A percentile compares a stretch with the other conserved stretches of the same genome.
Evolutionary conservation across 148 eudicot genomes (phyloP).

Genomic region (Fagopyrum tataricum): DNA sequence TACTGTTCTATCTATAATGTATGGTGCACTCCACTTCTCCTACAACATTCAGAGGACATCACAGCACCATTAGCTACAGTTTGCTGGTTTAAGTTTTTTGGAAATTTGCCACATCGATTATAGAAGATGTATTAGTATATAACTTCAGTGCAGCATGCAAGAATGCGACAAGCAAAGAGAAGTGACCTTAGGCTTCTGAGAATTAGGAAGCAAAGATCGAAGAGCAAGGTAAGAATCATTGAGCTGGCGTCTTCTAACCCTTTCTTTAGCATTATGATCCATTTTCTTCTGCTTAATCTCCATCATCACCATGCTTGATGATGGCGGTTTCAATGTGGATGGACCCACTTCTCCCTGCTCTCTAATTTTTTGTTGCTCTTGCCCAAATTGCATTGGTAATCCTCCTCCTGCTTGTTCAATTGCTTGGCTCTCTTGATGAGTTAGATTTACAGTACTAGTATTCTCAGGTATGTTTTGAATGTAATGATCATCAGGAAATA

Average conservation of each 20-base stretch:
- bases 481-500: slow-evolving; percentile 6
- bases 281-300: slow-evolving; percentile 28
- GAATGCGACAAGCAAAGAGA: not conserved
- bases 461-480: not conserved
- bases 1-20: slow-evolving; percentile 39
- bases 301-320: slow-evolving; percentile 12
- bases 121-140: no score
- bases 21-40: slow-evolving; percentile 50
- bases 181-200: slow-evolving; percentile 39
- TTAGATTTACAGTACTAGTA: not conserved
- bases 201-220: slow-evolving; percentile 40
- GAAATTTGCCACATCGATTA: not conserved
- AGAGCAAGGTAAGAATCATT: slow-evolving; percentile 36
- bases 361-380: not conserved
- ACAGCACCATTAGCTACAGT: not conserved
- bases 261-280: slow-evolving; percentile 54
- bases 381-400: not conserved
- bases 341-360: not conserved
- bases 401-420: not conserved
- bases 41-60: slow-evolving; percentile 14
- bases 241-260: slow-evolving; percentile 40
- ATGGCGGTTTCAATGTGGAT: not conserved
- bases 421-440: not conserved
- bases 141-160: not conserved
- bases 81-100: no score